These are phyloP conservation scores for Corylus heterophylla DNA, from an alignment of 306 rosid species.

Conservation along the genomic window DNA sequence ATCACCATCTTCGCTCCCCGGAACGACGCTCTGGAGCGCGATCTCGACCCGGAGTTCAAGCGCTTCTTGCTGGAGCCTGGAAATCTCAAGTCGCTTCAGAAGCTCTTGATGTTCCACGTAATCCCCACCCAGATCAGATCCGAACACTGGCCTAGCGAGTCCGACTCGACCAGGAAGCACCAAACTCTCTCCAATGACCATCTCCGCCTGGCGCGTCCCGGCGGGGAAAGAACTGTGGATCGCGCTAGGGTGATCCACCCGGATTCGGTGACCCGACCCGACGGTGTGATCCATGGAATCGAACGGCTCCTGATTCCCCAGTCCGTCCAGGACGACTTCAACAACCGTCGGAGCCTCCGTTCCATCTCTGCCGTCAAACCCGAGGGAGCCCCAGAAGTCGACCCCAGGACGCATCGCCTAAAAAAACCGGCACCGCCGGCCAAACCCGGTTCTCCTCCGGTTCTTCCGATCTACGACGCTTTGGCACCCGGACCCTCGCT, in stretches of 20 bases:
- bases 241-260: conserved; percentile 45
- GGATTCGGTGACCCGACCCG: conserved; percentile 56
- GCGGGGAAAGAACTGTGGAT: conserved; percentile 44
- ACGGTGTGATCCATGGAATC: conserved; percentile 80
- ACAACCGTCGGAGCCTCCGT: conserved; percentile 62
- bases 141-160: not conserved
- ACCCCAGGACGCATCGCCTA: conserved; percentile 67
- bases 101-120: conserved; percentile 57
- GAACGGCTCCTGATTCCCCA: conserved; percentile 61
- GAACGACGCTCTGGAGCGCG: conserved; percentile 70
- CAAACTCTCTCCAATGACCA: conserved; percentile 35
- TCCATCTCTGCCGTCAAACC: conserved; percentile 75
- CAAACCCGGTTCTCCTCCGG: conserved; percentile 61
- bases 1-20: conserved; percentile 76
- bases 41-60: conserved; percentile 72
- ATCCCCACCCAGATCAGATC: conserved; percentile 56
- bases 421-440: conserved; percentile 54
- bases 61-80: conserved; percentile 71
- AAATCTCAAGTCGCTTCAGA: conserved; percentile 61
- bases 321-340: conserved; percentile 67
- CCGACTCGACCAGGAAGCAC: conserved; percentile 35
- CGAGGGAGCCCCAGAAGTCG: conserved; percentile 68
- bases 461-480: conserved; percentile 61
- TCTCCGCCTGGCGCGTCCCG: conserved; percentile 31
- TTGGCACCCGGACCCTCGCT: conserved; percentile 71